A percentile compares a stretch with the other conserved stretches of the same genome.
Evolutionary conservation across 306 rosid genomes (phyloP).

Genomic region (Purshia tridentata): DNA sequence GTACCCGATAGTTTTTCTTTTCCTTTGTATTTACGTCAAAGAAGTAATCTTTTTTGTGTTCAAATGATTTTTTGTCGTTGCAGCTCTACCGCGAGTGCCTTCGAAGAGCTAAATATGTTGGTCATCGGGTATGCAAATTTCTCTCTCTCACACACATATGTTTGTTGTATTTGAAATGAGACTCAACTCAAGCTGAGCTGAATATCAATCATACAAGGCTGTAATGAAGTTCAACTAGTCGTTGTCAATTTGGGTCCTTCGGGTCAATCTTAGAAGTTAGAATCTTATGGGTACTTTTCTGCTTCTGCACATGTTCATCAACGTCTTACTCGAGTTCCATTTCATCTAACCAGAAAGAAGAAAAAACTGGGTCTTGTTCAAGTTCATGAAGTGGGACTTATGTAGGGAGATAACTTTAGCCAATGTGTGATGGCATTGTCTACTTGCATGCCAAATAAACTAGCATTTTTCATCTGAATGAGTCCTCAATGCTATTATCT

Average conservation of each 20-base stretch:
- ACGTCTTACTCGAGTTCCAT: not conserved
- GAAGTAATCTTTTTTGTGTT: not conserved
- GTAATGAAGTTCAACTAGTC: not conserved
- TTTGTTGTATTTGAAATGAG: not conserved
- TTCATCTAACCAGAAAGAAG: not conserved
- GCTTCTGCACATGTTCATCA: not conserved
- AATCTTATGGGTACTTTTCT: not conserved
- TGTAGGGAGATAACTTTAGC: not conserved
- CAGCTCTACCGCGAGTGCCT: constrained; percentile 94
- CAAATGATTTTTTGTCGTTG: constrained; percentile 2
- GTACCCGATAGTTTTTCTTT: constrained; percentile 5
- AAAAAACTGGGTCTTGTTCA: not conserved
- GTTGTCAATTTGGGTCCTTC: not conserved
- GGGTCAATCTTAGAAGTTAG: not conserved
- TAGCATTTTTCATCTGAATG: too few relatives aligned
- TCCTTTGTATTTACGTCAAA: not conserved
- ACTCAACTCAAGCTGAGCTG: not conserved
- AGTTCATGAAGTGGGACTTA: not conserved
- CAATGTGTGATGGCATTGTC: not conserved
- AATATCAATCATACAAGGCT: not conserved
- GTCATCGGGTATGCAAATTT: constrained; percentile 57
- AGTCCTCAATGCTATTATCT: too few relatives aligned
- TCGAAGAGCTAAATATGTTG: constrained; percentile 85
- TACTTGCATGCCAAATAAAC: not conserved
- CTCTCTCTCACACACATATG: not conserved